These are phyloP conservation scores for Elongisporangium anandrum DNA, from an alignment of 352 stramenopile genomes.

Conservation along the genomic window DNA sequence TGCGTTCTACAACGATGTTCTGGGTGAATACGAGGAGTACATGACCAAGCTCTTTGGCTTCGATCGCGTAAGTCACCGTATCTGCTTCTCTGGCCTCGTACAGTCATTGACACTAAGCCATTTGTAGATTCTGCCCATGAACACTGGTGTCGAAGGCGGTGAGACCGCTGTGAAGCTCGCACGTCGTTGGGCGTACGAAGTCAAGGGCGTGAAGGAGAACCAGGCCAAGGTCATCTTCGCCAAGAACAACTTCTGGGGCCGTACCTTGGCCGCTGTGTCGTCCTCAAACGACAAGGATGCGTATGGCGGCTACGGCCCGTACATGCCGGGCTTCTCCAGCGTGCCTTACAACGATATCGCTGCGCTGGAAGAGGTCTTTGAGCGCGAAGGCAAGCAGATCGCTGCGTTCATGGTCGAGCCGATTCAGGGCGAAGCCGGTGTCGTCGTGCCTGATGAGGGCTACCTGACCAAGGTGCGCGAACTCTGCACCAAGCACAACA, in stretches of 20 bases:
- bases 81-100: background rate
- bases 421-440: constrained; percentile 98
- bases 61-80: constrained; percentile 73
- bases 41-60: constrained; percentile 97
- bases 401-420: constrained; percentile 99
- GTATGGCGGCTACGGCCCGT: constrained; percentile 93
- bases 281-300: constrained; percentile 90
- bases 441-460: constrained; percentile 96
- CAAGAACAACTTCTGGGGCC: constrained; percentile 99
- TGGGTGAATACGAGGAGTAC: constrained; percentile 97
- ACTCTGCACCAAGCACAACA: constrained; percentile 97
- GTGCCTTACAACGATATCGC: constrained; percentile 93
- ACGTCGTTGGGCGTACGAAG: constrained; percentile 96
- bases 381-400: constrained; percentile 86
- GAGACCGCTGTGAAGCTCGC: constrained; percentile 98
- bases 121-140: constrained; percentile 95
- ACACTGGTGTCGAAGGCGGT: constrained; percentile 98
- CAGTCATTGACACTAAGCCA: constrained; percentile 1
- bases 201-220: constrained; percentile 95
- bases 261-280: constrained; percentile 96
- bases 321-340: constrained; percentile 95
- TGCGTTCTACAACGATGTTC: constrained; percentile 97
- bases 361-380: constrained; percentile 78
- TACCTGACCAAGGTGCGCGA: constrained; percentile 91
- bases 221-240: constrained; percentile 94